Conservation (phyloP, 1,284 basidiomycete genomes). For the Phylloporus sp. region DNA sequence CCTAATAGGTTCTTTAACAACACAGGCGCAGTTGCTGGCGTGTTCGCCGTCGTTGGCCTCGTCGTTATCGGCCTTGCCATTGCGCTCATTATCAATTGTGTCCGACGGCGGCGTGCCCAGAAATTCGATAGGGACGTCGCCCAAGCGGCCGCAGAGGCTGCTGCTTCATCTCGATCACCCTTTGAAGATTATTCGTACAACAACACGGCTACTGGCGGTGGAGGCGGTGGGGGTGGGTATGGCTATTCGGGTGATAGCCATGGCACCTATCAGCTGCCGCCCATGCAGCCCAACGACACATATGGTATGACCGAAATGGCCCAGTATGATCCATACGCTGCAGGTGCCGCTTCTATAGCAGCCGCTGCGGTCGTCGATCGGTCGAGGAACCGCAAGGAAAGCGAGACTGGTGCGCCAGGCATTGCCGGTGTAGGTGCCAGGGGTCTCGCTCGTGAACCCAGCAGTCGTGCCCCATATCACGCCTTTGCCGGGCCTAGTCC, state of each 20-base stretch:
- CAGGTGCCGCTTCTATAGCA: constrained; percentile 53
- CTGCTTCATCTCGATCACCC: constrained; percentile 55
- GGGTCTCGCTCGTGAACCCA: constrained; percentile 48
- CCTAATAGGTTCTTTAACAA: constrained; percentile 71
- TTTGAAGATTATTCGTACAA: constrained; percentile 50
- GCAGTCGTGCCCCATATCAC: constrained; percentile 53
- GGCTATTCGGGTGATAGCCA: constrained; percentile 69
- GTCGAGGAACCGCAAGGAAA: constrained; percentile 44
- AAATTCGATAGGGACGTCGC: constrained; percentile 75
- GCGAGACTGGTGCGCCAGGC: constrained; percentile 43
- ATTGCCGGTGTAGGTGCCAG: constrained; percentile 48
- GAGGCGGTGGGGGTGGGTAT: constrained; percentile 33
- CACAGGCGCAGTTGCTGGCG: constrained; percentile 73
- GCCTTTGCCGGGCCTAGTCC: constrained; percentile 51
- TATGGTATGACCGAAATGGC: constrained; percentile 64
- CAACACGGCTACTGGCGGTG: constrained; percentile 25
- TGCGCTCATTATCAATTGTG: constrained; percentile 56
- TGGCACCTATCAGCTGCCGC: constrained; percentile 65
- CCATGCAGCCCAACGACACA: constrained; percentile 46
- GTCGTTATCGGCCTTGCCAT: constrained; percentile 60
- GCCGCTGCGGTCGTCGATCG: constrained; percentile 33
- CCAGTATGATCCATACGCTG: constrained; percentile 47
- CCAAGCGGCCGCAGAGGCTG: constrained; percentile 67
- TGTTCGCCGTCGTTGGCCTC: constrained; percentile 73
- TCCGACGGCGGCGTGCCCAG: constrained; percentile 70